Percentiles rank a stretch among this genome's conserved stretches.
These are phyloP conservation scores for Metarhizium humberi DNA, from an alignment of 2,329 filamentous ascomycete genomes.

Conservation along the genomic window DNA sequence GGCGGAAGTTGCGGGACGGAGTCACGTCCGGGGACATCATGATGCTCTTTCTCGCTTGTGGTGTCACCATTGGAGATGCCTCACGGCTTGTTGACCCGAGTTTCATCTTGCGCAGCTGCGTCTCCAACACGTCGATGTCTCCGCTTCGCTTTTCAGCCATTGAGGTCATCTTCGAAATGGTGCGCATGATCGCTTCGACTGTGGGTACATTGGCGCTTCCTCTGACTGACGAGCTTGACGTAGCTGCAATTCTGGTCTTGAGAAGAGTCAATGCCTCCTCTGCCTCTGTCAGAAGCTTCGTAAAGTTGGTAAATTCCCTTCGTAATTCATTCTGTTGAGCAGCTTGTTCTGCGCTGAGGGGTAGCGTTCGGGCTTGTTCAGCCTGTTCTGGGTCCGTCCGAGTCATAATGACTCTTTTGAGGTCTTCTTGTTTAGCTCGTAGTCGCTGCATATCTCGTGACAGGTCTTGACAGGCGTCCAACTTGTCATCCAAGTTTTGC, in stretches of 20 bases:
- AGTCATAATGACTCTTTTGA: constrained; percentile 65
- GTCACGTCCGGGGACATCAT: constrained; percentile 35
- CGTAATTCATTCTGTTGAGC: constrained; percentile 78
- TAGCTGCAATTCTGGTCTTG: constrained; percentile 63
- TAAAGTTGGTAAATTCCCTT: constrained; percentile 62
- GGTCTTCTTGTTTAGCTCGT: constrained; percentile 65
- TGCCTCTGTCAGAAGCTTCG: constrained; percentile 64
- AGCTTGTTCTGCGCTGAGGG: constrained; percentile 75
- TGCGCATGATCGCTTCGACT: constrained; percentile 84
- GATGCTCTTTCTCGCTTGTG: constrained; percentile 25
- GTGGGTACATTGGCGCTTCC: constrained; percentile 56
- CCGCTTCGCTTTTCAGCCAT: constrained; percentile 88
- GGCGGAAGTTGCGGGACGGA: constrained; percentile 31
- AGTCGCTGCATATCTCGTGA: constrained; percentile 62
- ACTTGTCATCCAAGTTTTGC: constrained; percentile 56
- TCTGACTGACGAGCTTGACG: constrained; percentile 39
- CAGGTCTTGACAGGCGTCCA: constrained; percentile 59
- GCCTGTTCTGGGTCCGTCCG: constrained; percentile 58
- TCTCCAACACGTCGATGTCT: constrained; percentile 84
- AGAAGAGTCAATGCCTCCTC: constrained; percentile 76
- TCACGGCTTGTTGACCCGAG: constrained; percentile 37
- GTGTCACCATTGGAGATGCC: constrained; percentile 31
- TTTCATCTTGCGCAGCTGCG: constrained; percentile 68
- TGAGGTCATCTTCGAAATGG: constrained; percentile 82
- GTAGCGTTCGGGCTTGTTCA: constrained; percentile 57